phyloP scores from a whole-genome alignment of 306 rosid species.

The Rosa chinensis region DNA sequence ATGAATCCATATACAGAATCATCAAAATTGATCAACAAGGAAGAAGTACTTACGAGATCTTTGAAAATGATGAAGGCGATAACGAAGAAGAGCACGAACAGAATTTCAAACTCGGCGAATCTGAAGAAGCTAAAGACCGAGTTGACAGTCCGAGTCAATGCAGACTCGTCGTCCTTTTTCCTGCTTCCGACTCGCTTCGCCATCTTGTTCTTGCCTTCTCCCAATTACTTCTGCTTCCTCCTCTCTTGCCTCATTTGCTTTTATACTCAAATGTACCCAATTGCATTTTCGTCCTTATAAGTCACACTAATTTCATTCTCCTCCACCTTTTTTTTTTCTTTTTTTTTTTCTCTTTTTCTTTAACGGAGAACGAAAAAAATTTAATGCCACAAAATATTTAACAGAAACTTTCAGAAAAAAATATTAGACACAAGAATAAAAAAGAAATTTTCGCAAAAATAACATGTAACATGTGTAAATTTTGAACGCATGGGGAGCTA shows the following conservation, averaged over 20 bases:
- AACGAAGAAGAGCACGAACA: conserved; percentile 75
- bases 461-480: no score
- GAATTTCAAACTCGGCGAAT: conserved; percentile 88
- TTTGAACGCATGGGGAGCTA: no score
- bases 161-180: conserved; percentile 50
- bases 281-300: not conserved
- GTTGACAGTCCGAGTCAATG: conserved; percentile 49
- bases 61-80: conserved; percentile 75
- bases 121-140: conserved; percentile 53
- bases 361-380: no score
- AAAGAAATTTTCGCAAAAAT: no score
- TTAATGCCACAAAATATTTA: no score
- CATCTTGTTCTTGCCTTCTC: conserved; percentile 24
- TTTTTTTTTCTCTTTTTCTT: no score
- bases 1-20: no score
- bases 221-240: not conserved
- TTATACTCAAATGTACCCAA: not conserved
- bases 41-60: conserved; percentile 63
- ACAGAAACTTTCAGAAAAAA: no score
- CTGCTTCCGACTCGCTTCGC: conserved; percentile 42
- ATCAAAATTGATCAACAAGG: not conserved
- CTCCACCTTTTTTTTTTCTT: no score
- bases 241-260: not conserved
- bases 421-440: no score
- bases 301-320: no score